phyloP scores from a whole-genome alignment of 768 basidiomycete species.

The Lentinula detonsa region DNA sequence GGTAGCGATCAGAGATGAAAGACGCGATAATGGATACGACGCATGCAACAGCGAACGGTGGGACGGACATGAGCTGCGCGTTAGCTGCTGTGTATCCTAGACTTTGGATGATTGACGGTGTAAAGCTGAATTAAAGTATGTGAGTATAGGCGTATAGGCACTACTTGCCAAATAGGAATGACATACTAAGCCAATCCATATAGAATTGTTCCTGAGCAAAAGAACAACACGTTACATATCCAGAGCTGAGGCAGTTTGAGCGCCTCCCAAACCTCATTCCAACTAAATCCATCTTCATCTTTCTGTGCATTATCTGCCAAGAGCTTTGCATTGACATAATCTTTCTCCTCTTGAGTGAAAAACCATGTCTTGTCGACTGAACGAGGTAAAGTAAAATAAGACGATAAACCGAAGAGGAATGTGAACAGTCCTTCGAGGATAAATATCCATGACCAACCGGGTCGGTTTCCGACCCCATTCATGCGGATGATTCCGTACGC shows the following conservation, averaged over 20 bases:
- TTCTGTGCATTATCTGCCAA: conserved; percentile 33
- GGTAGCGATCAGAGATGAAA: conserved; percentile 47
- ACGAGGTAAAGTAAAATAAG: conserved; percentile 35
- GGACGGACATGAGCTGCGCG: conserved; percentile 46
- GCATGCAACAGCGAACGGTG: conserved; percentile 32
- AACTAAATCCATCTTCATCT: conserved; percentile 26
- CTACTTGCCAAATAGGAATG: conserved; percentile 8
- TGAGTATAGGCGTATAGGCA: no score
- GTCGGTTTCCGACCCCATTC: not conserved
- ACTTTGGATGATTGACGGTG: conserved; percentile 49
- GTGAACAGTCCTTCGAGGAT: conserved; percentile 46
- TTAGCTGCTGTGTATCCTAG: conserved; percentile 38
- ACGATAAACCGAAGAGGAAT: conserved; percentile 31
- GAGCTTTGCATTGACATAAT: conserved; percentile 33
- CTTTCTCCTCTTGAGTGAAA: conserved; percentile 28
- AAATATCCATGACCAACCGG: conserved; percentile 59
- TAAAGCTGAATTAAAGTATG: conserved; percentile 36
- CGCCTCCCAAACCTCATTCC: conserved; percentile 27
- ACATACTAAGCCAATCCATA: conserved; percentile 16
- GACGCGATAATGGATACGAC: conserved; percentile 30
- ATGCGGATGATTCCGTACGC: conserved; percentile 49
- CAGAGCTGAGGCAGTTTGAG: conserved; percentile 29
- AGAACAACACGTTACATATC: conserved; percentile 23
- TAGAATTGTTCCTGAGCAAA: conserved; percentile 25
- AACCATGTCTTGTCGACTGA: conserved; percentile 30